phyloP scores from a whole-genome alignment of 352 stramenopile genomes.

The Phytophthora foliorum region DNA sequence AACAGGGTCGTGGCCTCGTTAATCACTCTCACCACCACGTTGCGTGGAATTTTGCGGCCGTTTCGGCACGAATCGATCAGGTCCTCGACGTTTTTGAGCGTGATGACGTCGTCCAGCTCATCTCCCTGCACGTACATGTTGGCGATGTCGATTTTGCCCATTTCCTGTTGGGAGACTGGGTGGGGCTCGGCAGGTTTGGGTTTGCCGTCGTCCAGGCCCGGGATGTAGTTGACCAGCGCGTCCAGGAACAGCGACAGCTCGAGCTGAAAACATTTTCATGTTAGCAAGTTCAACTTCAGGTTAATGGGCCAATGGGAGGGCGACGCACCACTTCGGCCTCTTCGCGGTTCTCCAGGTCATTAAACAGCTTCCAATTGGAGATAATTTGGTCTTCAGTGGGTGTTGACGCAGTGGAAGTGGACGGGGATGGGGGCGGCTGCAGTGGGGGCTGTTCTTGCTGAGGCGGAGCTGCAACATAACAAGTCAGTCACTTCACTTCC shows the following conservation, averaged over 20 bases:
- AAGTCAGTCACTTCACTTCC: constrained; percentile 1
- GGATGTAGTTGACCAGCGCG: constrained; percentile 81
- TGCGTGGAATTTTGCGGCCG: constrained; percentile 79
- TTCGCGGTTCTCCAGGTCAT: constrained; percentile 88
- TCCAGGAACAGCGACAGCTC: constrained; percentile 86
- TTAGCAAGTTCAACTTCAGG: constrained; percentile 8
- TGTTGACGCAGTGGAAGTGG: constrained; percentile 41
- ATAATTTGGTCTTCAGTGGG: constrained; percentile 71
- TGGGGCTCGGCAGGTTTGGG: constrained; percentile 16
- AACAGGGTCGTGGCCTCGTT: constrained; percentile 68
- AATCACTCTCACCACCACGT: constrained; percentile 80
- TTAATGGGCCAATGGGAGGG: neutral
- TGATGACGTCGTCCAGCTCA: constrained; percentile 71
- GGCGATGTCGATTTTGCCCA: constrained; percentile 84
- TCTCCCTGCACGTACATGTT: constrained; percentile 84
- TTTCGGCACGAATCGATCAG: constrained; percentile 86
- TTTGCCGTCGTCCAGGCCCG: constrained; percentile 64
- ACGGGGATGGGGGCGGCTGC: constrained; percentile 34
- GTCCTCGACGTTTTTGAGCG: constrained; percentile 67
- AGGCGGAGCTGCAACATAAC: constrained; percentile 24
- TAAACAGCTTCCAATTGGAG: constrained; percentile 90
- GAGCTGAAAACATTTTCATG: constrained; percentile 44
- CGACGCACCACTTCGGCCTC: constrained; percentile 79
- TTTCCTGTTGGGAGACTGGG: constrained; percentile 60
- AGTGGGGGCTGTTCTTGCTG: neutral